phyloP scores from a whole-genome alignment of 1,139 yeast species.

The Blastobotrys persicus region DNA sequence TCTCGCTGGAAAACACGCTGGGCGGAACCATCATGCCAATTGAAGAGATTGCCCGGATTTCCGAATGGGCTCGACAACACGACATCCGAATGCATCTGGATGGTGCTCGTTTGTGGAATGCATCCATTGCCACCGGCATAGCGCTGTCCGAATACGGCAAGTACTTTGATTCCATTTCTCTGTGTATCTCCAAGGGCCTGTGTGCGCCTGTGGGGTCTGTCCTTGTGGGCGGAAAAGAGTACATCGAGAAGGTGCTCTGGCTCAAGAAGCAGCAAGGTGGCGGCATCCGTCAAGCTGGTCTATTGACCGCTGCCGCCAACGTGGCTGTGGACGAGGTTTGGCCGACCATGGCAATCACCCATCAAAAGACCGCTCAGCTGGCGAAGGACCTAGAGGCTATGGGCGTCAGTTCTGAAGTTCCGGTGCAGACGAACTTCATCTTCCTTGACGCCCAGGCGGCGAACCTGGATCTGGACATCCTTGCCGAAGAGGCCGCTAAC shows the following conservation, averaged over 20 bases:
- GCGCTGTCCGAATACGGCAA: conserved; percentile 69
- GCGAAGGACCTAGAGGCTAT: conserved; percentile 47
- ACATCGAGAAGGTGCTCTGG: conserved; percentile 75
- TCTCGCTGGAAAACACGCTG: conserved; percentile 83
- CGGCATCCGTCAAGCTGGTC: conserved; percentile 88
- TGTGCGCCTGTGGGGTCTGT: conserved; percentile 96
- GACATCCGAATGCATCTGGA: conserved; percentile 76
- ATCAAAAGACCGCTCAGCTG: conserved; percentile 63
- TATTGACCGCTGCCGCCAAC: conserved; percentile 77
- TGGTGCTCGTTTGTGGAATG: conserved; percentile 97
- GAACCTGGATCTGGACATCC: conserved; percentile 56
- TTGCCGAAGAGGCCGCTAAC: conserved; percentile 57
- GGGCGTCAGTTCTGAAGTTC: conserved; percentile 61
- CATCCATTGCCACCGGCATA: conserved; percentile 70
- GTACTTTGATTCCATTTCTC: conserved; percentile 81
- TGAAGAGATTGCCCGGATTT: conserved; percentile 72
- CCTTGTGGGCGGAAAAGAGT: conserved; percentile 62
- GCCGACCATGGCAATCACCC: conserved; percentile 58
- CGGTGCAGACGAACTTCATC: conserved; percentile 85
- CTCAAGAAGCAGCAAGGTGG: conserved; percentile 95
- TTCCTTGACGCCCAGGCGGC: conserved; percentile 65
- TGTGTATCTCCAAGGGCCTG: conserved; percentile 84
- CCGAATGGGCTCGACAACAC: conserved; percentile 65
- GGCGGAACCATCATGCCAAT: conserved; percentile 82
- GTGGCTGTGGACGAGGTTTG: conserved; percentile 76